Evolutionary conservation across 2,329 filamentous ascomycete species (phyloP).

Genomic region (Aspergillus sclerotialis): DNA sequence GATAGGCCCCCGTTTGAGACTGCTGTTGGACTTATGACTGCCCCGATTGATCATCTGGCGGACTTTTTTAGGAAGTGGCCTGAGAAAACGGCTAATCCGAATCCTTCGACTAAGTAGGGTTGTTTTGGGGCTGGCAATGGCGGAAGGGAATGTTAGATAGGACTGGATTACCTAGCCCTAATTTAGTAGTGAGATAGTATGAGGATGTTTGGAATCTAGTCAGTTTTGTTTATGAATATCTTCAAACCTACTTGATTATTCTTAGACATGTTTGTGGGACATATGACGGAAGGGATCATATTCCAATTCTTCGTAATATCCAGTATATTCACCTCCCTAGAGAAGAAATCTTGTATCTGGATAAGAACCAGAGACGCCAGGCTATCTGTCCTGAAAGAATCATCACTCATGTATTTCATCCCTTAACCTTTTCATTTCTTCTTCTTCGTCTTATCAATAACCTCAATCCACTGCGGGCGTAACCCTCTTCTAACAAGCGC

Average conservation of each 20-base stretch:
- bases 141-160: not conserved
- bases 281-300: not conserved
- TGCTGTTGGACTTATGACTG: slow-evolving; percentile 46
- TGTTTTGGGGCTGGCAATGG: not conserved
- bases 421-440: slow-evolving; percentile 55
- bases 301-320: not conserved
- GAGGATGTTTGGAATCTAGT: no score
- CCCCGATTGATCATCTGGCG: slow-evolving; percentile 50
- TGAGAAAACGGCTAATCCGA: not conserved
- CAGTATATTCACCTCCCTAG: no score
- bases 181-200: no score
- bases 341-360: no score
- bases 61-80: slow-evolving; percentile 54
- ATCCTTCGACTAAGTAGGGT: not conserved
- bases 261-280: no score
- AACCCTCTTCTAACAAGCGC: slow-evolving; percentile 55
- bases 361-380: no score
- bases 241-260: no score
- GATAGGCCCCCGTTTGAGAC: slow-evolving; percentile 53
- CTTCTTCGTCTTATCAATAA: slow-evolving; percentile 62
- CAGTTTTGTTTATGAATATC: no score
- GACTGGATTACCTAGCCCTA: not conserved
- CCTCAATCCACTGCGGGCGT: slow-evolving; percentile 52
- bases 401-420: not conserved
- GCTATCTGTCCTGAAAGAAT: no score